These are phyloP conservation scores for Aegilops tauschii DNA, from an alignment of 176 grass and related monocot genomes.

Conservation along the genomic window DNA sequence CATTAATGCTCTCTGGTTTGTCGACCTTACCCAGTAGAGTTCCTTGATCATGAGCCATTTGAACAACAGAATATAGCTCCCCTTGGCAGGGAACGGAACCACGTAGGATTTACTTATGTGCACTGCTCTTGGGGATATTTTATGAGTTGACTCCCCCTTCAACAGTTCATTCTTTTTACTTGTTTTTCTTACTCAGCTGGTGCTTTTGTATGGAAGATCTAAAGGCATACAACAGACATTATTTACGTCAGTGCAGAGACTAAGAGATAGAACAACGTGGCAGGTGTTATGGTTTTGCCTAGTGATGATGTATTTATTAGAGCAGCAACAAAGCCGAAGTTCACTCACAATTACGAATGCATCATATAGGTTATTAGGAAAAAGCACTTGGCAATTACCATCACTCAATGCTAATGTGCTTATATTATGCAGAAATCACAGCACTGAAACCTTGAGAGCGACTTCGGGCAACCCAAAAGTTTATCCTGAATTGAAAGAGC, in stretches of 20 bases:
- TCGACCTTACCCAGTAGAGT: background rate
- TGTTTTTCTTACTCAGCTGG: background rate
- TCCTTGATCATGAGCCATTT: background rate
- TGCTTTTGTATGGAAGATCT: slow-evolving; percentile 3
- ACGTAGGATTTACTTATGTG: background rate
- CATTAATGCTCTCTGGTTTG: background rate
- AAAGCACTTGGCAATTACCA: background rate
- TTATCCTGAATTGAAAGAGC: background rate
- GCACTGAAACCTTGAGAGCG: background rate
- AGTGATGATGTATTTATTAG: slow-evolving; percentile 17
- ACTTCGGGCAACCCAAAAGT: background rate
- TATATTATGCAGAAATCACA: background rate
- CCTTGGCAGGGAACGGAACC: background rate
- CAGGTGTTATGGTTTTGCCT: background rate
- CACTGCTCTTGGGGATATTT: background rate
- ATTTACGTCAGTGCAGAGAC: slow-evolving; percentile 13
- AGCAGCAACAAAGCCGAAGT: background rate
- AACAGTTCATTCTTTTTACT: background rate
- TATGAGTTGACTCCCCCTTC: background rate
- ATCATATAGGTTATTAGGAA: background rate
- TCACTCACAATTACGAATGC: slow-evolving; percentile 21
- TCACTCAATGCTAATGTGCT: background rate
- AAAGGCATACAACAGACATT: slow-evolving; percentile 11
- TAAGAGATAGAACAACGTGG: background rate
- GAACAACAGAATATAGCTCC: background rate